phyloP scores from a whole-genome alignment of 345 rosid genomes.

The Hirschfeldia incana region DNA sequence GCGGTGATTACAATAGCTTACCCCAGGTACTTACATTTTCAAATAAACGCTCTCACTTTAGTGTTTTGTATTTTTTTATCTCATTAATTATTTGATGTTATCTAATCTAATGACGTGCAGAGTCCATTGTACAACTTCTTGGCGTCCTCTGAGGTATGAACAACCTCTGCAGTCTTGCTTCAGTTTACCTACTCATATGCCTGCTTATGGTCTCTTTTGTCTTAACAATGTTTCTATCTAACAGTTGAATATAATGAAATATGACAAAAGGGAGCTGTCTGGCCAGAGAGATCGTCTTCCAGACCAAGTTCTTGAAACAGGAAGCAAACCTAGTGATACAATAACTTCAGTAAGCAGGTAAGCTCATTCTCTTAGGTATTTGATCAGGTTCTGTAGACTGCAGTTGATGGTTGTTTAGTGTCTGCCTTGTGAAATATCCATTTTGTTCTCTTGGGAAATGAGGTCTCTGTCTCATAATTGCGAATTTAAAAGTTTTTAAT shows the following conservation, averaged over 20 bases:
- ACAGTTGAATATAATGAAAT: conserved; percentile 64
- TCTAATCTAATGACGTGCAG: conserved; percentile 43
- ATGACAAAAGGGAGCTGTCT: conserved; percentile 64
- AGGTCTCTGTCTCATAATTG: not conserved
- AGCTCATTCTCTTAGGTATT: not conserved
- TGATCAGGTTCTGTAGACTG: not conserved
- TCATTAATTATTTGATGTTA: not conserved
- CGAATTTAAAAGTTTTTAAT: not conserved
- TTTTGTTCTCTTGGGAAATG: not conserved
- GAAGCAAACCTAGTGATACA: conserved; percentile 39
- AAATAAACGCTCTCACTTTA: not conserved
- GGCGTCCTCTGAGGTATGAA: conserved; percentile 62
- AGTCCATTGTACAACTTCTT: conserved; percentile 79
- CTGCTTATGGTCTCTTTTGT: conserved; percentile 9
- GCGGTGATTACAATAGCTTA: conserved; percentile 77
- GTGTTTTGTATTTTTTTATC: not conserved
- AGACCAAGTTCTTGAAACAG: conserved; percentile 52
- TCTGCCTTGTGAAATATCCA: not conserved
- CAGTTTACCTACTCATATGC: not conserved
- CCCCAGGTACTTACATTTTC: conserved; percentile 53
- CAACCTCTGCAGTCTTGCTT: not conserved
- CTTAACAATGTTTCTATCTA: conserved; percentile 24
- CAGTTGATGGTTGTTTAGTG: conserved; percentile 3
- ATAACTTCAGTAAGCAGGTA: conserved; percentile 49
- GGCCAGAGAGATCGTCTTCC: conserved; percentile 77